Conservation (phyloP, 2,329 filamentous ascomycete genomes). For the Talaromyces piceae region DNA sequence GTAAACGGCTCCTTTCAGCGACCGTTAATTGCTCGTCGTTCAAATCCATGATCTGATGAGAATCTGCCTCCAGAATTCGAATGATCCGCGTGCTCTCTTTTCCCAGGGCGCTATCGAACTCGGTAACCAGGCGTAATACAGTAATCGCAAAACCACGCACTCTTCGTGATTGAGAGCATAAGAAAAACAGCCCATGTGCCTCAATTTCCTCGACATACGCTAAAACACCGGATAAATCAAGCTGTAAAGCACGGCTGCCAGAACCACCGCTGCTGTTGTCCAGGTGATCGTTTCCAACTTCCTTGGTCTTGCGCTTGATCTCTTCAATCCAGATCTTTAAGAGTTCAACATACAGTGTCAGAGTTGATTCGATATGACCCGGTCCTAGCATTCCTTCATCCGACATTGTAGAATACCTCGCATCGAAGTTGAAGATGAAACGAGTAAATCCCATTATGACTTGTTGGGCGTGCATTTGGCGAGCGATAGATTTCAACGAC, state of each 20-base stretch:
- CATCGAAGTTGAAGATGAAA: constrained; percentile 98
- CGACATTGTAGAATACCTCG: constrained; percentile 94
- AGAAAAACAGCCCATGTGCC: constrained; percentile 91
- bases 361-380: constrained; percentile 87
- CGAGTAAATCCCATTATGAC: constrained; percentile 94
- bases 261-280: constrained; percentile 55
- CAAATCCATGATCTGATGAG: constrained; percentile 79
- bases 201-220: constrained; percentile 95
- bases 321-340: constrained; percentile 97
- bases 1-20: constrained; percentile 83
- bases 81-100: constrained; percentile 78
- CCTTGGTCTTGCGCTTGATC: constrained; percentile 76
- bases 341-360: constrained; percentile 87
- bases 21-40: constrained; percentile 79
- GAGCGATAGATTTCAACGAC: constrained; percentile 89
- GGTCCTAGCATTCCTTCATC: constrained; percentile 94
- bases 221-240: constrained; percentile 81
- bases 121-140: constrained; percentile 81
- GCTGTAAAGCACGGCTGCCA: constrained; percentile 66
- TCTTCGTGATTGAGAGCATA: constrained; percentile 88
- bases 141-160: constrained; percentile 88
- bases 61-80: constrained; percentile 83
- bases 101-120: constrained; percentile 84
- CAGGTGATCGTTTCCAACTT: constrained; percentile 57
- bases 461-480: constrained; percentile 86